Conservation (phyloP, 2,329 filamentous ascomycete genomes). For the Daldinia sp. region DNA sequence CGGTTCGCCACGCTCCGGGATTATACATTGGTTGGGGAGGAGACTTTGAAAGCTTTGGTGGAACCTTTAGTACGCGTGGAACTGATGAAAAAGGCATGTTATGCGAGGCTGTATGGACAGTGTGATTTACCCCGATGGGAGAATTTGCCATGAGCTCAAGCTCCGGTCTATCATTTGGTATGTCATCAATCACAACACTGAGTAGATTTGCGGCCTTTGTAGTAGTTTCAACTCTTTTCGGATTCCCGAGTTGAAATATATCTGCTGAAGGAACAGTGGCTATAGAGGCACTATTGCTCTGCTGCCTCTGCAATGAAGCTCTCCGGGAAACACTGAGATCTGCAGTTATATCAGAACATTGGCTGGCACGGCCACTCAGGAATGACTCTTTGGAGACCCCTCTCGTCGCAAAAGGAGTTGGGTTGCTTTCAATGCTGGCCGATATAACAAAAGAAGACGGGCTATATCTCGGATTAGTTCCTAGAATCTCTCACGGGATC, state of each 20-base stretch:
- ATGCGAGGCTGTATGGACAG: not conserved
- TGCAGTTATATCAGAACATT: slow-evolving; percentile 37
- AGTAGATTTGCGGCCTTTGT: slow-evolving; percentile 3
- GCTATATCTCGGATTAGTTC: slow-evolving; percentile 29
- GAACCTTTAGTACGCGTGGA: slow-evolving; percentile 12
- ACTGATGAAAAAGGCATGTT: slow-evolving; percentile 3
- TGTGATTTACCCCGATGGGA: slow-evolving; percentile 26
- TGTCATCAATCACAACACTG: slow-evolving; percentile 7
- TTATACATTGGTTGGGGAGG: slow-evolving; percentile 38
- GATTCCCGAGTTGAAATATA: slow-evolving; percentile 33
- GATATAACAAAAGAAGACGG: slow-evolving; percentile 44
- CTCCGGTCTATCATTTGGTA: slow-evolving; percentile 13
- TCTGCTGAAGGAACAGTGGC: slow-evolving; percentile 40
- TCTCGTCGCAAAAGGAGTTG: slow-evolving; percentile 43
- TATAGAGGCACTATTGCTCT: slow-evolving; percentile 37
- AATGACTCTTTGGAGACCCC: slow-evolving; percentile 40
- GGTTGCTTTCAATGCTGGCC: slow-evolving; percentile 44
- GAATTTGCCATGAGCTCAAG: slow-evolving; percentile 36
- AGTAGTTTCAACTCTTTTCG: not conserved
- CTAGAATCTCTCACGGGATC: not conserved
- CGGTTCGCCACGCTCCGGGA: slow-evolving; percentile 42
- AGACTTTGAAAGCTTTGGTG: slow-evolving; percentile 11
- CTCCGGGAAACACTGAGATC: slow-evolving; percentile 42
- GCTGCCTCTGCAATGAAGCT: slow-evolving; percentile 39
- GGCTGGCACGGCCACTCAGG: slow-evolving; percentile 39